Evolutionary conservation across 805 yeast genomes (phyloP).

Genomic region (Candida krabiensis): DNA sequence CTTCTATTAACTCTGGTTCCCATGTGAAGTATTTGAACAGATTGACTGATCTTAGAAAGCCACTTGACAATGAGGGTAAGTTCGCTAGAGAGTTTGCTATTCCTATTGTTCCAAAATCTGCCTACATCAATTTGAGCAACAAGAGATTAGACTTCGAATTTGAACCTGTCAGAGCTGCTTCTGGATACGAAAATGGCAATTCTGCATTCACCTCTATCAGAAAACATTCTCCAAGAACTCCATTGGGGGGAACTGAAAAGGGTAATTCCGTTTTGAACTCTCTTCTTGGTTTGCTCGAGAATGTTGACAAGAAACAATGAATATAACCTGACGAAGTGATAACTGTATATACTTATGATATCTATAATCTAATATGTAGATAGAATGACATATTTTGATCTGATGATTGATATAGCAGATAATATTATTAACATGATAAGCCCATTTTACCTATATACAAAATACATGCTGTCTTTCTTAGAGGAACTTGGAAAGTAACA

Average conservation of each 20-base stretch:
- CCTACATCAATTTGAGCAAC: constrained; percentile 23
- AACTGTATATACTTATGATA: background rate
- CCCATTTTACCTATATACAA: constrained; percentile 3
- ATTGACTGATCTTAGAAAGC: constrained; percentile 18
- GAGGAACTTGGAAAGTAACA: constrained; percentile 44
- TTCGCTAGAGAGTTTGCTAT: constrained; percentile 30
- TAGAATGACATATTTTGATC: background rate
- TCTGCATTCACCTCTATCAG: constrained; percentile 15
- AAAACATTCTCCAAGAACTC: constrained; percentile 20
- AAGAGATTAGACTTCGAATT: constrained; percentile 24
- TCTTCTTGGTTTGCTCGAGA: constrained; percentile 23
- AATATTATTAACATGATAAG: too few species aligned
- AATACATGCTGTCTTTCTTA: constrained; percentile 1
- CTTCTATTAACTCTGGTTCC: constrained; percentile 23
- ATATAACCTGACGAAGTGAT: constrained; percentile 2
- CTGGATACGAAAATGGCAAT: constrained; percentile 4
- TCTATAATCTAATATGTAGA: background rate
- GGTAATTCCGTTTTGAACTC: constrained; percentile 22
- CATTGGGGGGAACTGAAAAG: constrained; percentile 21
- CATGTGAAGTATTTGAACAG: constrained; percentile 25
- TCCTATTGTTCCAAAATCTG: constrained; percentile 29
- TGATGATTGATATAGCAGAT: too few species aligned
- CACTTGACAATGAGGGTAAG: constrained; percentile 23
- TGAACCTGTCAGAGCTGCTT: constrained; percentile 23
- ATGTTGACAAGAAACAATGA: constrained; percentile 18